Evolutionary conservation across 805 yeast species (phyloP).

Genomic region (Priceomyces carsonii): DNA sequence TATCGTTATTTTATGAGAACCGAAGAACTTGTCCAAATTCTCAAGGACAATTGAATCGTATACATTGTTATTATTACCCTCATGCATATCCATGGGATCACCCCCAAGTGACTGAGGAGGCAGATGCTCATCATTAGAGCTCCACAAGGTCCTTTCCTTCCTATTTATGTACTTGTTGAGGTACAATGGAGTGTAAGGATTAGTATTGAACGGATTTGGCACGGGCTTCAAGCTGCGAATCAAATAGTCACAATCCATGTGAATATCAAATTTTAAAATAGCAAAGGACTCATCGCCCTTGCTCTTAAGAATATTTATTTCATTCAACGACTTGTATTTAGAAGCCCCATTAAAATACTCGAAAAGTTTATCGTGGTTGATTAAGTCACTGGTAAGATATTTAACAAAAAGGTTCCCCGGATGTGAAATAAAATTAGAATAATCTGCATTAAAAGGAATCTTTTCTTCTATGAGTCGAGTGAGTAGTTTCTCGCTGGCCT

Average conservation of each 20-base stretch:
- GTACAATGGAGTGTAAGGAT: constrained; percentile 37
- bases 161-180: constrained; percentile 67
- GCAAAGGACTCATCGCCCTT: constrained; percentile 24
- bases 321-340: constrained; percentile 18
- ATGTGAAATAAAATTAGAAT: constrained; percentile 40
- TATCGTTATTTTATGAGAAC: constrained; percentile 43
- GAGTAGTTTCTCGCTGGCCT: constrained; percentile 3
- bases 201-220: constrained; percentile 25
- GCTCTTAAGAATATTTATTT: constrained; percentile 21
- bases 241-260: constrained; percentile 33
- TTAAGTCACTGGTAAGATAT: constrained; percentile 40
- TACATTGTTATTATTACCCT: constrained; percentile 13
- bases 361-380: constrained; percentile 33
- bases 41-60: constrained; percentile 33
- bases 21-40: constrained; percentile 55
- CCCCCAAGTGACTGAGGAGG: too few species aligned
- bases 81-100: constrained; percentile 2
- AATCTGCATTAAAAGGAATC: constrained; percentile 18
- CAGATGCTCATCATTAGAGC: constrained; percentile 10
- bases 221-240: constrained; percentile 16
- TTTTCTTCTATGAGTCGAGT: not conserved
- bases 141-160: constrained; percentile 55
- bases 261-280: constrained; percentile 31
- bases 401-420: constrained; percentile 62
- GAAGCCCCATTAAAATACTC: constrained; percentile 19